Percentiles rank a stretch among this genome's conserved stretches.
Evolutionary conservation across 345 rosid species (phyloP).

Genomic region (Schrenkiella parvula): DNA sequence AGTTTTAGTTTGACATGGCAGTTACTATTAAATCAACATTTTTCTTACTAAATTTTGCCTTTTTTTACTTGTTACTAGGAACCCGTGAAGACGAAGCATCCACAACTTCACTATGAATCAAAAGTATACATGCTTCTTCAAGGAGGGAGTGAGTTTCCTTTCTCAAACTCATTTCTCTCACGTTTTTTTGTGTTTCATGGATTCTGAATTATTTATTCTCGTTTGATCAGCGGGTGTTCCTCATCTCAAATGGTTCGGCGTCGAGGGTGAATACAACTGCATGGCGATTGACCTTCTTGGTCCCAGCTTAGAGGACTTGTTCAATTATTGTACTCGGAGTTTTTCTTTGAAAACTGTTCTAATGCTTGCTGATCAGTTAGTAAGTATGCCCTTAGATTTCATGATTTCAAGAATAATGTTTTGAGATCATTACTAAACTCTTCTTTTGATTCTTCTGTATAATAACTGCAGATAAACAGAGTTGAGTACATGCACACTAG

Average conservation of each 20-base stretch:
- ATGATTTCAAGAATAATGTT: neutral
- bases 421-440: neutral
- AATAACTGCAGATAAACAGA: constrained; percentile 56
- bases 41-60: neutral
- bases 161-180: neutral
- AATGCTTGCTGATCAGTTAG: constrained; percentile 90
- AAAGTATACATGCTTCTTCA: constrained; percentile 79
- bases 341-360: constrained; percentile 75
- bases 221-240: constrained; percentile 62
- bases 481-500: constrained; percentile 86
- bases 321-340: constrained; percentile 73
- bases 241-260: constrained; percentile 85
- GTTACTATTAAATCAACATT: neutral
- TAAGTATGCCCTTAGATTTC: constrained; percentile 33
- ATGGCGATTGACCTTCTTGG: constrained; percentile 96
- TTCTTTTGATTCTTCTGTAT: neutral
- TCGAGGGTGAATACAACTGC: constrained; percentile 69
- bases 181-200: neutral
- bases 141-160: constrained; percentile 63
- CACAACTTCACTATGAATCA: constrained; percentile 80
- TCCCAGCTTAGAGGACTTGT: constrained; percentile 90
- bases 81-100: constrained; percentile 76
- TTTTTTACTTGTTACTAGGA: constrained; percentile 40
- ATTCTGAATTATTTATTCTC: neutral
- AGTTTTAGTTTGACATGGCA: neutral